Evolutionary conservation across 2,329 filamentous ascomycete species (phyloP).

Genomic region (Pseudogymnoascus verrucosus): DNA sequence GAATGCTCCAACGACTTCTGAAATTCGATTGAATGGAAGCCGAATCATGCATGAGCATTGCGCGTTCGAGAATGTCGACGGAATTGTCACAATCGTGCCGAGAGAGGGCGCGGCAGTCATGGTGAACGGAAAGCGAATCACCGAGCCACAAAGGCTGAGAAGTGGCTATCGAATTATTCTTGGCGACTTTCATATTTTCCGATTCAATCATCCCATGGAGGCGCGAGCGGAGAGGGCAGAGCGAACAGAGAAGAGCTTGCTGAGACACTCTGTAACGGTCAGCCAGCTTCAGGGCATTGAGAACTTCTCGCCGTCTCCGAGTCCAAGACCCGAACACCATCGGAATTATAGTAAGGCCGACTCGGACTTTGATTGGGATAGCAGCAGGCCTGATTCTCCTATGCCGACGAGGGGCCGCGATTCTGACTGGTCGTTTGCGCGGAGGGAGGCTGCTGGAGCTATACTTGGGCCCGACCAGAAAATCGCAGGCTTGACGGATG

Average conservation of each 20-base stretch:
- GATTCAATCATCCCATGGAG: conserved; percentile 97
- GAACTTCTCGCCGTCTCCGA: conserved; percentile 50
- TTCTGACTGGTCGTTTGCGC: conserved; percentile 89
- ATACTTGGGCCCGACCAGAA: conserved; percentile 88
- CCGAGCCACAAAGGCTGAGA: conserved; percentile 75
- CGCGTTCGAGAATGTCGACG: conserved; percentile 86
- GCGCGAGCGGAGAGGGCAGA: conserved; percentile 77
- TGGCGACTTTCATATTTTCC: conserved; percentile 96
- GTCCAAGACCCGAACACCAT: conserved; percentile 60
- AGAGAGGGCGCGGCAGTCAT: conserved; percentile 91
- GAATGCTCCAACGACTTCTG: conserved; percentile 63
- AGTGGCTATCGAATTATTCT: conserved; percentile 93
- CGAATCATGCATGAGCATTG: conserved; percentile 91
- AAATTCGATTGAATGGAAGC: conserved; percentile 88
- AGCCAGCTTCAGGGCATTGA: conserved; percentile 42
- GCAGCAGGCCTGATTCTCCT: conserved; percentile 73
- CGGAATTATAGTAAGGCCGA: conserved; percentile 65
- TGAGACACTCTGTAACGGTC: conserved; percentile 72
- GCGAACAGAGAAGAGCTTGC: conserved; percentile 60
- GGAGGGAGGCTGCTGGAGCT: conserved; percentile 85
- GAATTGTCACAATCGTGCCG: conserved; percentile 84
- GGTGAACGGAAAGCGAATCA: conserved; percentile 89
- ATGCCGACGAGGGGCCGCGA: conserved; percentile 65
- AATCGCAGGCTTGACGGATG: conserved; percentile 81
- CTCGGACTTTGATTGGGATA: conserved; percentile 66